Percentiles rank a stretch among this genome's conserved stretches.
These are phyloP conservation scores for Phytopythium delawarense DNA, from an alignment of 352 stramenopile genomes.

Conservation along the genomic window DNA sequence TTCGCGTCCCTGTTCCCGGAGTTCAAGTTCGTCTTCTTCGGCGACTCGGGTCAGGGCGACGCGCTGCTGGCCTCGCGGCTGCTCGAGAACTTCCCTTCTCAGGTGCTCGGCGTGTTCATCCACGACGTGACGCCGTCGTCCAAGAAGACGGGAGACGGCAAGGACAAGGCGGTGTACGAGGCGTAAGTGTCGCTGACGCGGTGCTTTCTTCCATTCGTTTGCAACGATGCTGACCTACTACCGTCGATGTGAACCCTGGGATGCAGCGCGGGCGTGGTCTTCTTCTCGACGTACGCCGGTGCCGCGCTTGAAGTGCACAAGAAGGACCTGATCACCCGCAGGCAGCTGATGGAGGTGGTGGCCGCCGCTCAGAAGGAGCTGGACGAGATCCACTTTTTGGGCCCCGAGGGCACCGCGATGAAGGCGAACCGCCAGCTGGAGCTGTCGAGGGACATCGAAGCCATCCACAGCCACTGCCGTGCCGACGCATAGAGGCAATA, in stretches of 20 bases:
- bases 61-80: slow-evolving; percentile 63
- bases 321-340: slow-evolving; percentile 48
- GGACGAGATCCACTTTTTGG: slow-evolving; percentile 40
- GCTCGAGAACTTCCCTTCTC: slow-evolving; percentile 42
- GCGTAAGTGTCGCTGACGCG: slow-evolving; percentile 34
- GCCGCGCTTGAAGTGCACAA: slow-evolving; percentile 51
- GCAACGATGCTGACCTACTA: not conserved
- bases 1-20: slow-evolving; percentile 78
- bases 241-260: not conserved
- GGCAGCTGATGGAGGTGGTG: slow-evolving; percentile 49
- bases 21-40: slow-evolving; percentile 86
- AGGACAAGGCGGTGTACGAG: slow-evolving; percentile 48
- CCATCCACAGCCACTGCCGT: slow-evolving; percentile 18
- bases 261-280: slow-evolving; percentile 59
- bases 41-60: slow-evolving; percentile 78
- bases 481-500: slow-evolving; percentile 8
- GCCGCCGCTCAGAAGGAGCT: slow-evolving; percentile 41
- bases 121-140: slow-evolving; percentile 68
- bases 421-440: slow-evolving; percentile 40
- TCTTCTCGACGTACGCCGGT: slow-evolving; percentile 70
- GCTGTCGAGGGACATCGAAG: slow-evolving; percentile 35
- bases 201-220: not conserved
- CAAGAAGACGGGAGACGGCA: slow-evolving; percentile 56
- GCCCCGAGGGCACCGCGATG: slow-evolving; percentile 23
- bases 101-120: slow-evolving; percentile 76